These are phyloP conservation scores for Fusarium sp. DNA, from an alignment of 2,329 filamentous ascomycete species.

Conservation along the genomic window DNA sequence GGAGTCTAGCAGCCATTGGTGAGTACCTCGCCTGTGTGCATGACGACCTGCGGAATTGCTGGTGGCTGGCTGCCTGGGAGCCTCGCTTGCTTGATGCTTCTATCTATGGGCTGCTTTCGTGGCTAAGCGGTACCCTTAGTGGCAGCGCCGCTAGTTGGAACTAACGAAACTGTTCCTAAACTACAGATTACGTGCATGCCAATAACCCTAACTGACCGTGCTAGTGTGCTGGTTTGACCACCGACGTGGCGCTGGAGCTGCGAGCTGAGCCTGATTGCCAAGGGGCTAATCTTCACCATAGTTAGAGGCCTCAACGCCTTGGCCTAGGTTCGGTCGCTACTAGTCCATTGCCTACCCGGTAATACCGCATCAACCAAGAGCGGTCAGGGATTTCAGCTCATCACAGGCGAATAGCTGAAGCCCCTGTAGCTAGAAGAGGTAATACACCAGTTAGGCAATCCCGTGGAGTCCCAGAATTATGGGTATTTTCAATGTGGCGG, in stretches of 20 bases:
- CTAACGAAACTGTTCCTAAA: not conserved
- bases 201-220: not conserved
- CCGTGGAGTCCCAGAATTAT: not conserved
- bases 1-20: not conserved
- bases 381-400: not conserved
- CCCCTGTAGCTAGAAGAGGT: not conserved
- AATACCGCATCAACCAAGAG: not conserved
- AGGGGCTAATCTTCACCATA: not conserved
- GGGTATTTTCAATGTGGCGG: not conserved
- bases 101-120: not conserved
- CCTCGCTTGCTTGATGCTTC: not conserved
- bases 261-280: not conserved
- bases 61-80: not conserved
- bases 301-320: not conserved
- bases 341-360: not conserved
- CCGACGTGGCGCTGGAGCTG: not conserved
- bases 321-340: not conserved
- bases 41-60: too few relatives aligned
- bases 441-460: not conserved
- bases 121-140: not conserved
- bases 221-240: not conserved
- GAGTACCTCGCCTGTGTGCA: not conserved
- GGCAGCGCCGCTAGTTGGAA: not conserved
- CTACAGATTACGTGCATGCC: not conserved
- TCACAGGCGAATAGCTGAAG: slow-evolving; percentile 4